Evolutionary conservation across 306 rosid species (phyloP).

Genomic region (Elaeagnus macrophylla): DNA sequence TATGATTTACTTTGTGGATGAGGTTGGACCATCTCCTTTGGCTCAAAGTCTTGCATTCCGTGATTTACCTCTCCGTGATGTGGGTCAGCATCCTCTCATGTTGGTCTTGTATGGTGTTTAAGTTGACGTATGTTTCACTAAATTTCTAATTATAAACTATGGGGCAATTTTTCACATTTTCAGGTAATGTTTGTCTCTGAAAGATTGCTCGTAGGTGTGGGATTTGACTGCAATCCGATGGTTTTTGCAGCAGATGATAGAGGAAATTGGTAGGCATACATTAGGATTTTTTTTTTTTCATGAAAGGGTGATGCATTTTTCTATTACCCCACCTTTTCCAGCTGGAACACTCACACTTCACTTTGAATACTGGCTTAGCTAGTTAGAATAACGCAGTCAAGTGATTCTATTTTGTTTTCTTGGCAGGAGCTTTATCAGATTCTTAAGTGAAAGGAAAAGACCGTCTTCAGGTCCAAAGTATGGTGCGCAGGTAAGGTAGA

Average conservation of each 20-base stretch:
- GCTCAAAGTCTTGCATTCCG: slow-evolving; percentile 82
- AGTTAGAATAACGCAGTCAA: slow-evolving; percentile 19
- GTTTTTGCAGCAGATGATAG: slow-evolving; percentile 75
- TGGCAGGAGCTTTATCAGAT: slow-evolving; percentile 71
- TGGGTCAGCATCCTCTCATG: slow-evolving; percentile 97
- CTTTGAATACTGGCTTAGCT: slow-evolving; percentile 5
- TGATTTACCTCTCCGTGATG: slow-evolving; percentile 98
- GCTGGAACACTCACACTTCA: not conserved
- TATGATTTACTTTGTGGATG: slow-evolving; percentile 85
- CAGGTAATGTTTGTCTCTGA: slow-evolving; percentile 94
- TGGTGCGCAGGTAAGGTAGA: slow-evolving; percentile 64
- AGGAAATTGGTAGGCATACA: slow-evolving; percentile 68
- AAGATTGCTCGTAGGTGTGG: slow-evolving; percentile 76
- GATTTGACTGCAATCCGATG: slow-evolving; percentile 86
- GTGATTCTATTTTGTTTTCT: slow-evolving; percentile 15
- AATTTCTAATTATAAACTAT: slow-evolving; percentile 25
- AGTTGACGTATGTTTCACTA: slow-evolving; percentile 16
- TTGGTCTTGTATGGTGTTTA: slow-evolving; percentile 20
- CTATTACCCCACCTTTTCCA: too few relatives aligned
- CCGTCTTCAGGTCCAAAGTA: slow-evolving; percentile 57
- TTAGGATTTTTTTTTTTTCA: slow-evolving; percentile 5
- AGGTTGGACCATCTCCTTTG: slow-evolving; percentile 89
- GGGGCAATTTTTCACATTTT: slow-evolving; percentile 30
- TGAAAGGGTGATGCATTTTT: slow-evolving; percentile 4
- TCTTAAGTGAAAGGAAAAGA: slow-evolving; percentile 64